These are phyloP conservation scores for Epichloe bromicola DNA, from an alignment of 2,329 filamentous ascomycete genomes.

Conservation along the genomic window DNA sequence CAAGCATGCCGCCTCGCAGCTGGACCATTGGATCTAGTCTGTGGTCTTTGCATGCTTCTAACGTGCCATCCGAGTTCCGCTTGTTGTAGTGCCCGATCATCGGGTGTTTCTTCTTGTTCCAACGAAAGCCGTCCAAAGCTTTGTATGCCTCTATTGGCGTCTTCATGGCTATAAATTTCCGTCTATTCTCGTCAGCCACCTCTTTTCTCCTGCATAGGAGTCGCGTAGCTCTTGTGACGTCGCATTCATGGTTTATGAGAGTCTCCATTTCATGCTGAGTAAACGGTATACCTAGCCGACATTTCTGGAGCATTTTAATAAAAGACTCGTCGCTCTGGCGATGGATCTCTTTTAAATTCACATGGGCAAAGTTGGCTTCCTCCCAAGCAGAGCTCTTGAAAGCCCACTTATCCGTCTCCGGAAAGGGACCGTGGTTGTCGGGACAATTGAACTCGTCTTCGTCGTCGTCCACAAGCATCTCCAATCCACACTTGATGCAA, in stretches of 20 bases:
- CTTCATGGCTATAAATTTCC: background rate
- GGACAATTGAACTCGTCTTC: background rate
- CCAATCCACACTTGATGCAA: slow-evolving; percentile 11
- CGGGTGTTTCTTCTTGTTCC: background rate
- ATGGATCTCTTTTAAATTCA: slow-evolving; percentile 41
- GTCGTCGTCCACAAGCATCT: slow-evolving; percentile 8
- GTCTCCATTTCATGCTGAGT: slow-evolving; percentile 22
- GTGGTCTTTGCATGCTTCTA: slow-evolving; percentile 6
- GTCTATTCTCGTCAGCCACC: slow-evolving; percentile 1
- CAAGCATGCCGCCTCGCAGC: slow-evolving; percentile 10
- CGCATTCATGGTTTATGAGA: slow-evolving; percentile 31
- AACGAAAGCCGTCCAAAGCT: background rate
- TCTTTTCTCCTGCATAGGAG: slow-evolving; percentile 8
- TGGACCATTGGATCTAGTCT: slow-evolving; percentile 5
- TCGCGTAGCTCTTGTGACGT: slow-evolving; percentile 16
- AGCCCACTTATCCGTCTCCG: slow-evolving; percentile 44
- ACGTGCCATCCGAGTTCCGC: slow-evolving; percentile 3
- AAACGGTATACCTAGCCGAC: slow-evolving; percentile 32
- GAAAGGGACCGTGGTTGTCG: background rate
- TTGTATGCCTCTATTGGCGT: background rate
- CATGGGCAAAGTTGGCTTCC: slow-evolving; percentile 37
- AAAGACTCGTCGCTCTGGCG: slow-evolving; percentile 42
- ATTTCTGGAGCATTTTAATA: slow-evolving; percentile 41
- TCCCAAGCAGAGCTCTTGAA: slow-evolving; percentile 44
- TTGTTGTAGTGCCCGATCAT: background rate